phyloP scores from a whole-genome alignment of 495 filamentous ascomycete genomes.

The Jackrogersella multiformis region DNA sequence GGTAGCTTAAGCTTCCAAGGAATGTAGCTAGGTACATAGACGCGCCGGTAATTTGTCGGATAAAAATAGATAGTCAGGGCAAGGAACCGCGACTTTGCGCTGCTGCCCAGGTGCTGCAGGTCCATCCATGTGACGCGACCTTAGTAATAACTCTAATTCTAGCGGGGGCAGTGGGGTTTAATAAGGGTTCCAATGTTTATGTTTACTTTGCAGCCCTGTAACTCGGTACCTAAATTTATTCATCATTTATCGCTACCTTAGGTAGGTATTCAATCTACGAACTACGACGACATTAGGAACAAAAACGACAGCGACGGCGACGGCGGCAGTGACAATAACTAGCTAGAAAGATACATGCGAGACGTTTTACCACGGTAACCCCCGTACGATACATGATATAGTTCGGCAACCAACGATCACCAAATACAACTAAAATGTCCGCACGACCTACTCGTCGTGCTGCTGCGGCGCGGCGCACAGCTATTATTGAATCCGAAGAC shows the following conservation, averaged over 20 bases:
- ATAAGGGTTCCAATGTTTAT: slow-evolving; percentile 43
- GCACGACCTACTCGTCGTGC: slow-evolving; percentile 79
- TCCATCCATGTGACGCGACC: slow-evolving; percentile 23
- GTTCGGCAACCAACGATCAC: not conserved
- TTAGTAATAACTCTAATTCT: slow-evolving; percentile 24
- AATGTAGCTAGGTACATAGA: slow-evolving; percentile 2
- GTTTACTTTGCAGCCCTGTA: slow-evolving; percentile 40
- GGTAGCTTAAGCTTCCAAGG: no score
- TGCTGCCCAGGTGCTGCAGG: not conserved
- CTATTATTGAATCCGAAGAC: slow-evolving; percentile 78
- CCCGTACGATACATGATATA: not conserved
- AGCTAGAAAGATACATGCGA: not conserved
- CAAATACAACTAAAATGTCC: no score
- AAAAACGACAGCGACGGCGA: not conserved
- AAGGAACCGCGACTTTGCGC: not conserved
- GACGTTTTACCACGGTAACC: no score
- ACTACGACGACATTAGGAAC: not conserved
- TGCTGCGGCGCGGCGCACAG: slow-evolving; percentile 68
- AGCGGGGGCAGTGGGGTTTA: not conserved
- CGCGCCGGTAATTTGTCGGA: slow-evolving; percentile 21
- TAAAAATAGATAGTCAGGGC: not conserved
- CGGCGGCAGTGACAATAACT: not conserved
- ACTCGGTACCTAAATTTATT: slow-evolving; percentile 9
- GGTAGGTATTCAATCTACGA: not conserved
- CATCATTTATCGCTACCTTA: no score